These are phyloP conservation scores for Xylaria multiplex DNA, from an alignment of 2,329 filamentous ascomycete species.

Conservation along the genomic window DNA sequence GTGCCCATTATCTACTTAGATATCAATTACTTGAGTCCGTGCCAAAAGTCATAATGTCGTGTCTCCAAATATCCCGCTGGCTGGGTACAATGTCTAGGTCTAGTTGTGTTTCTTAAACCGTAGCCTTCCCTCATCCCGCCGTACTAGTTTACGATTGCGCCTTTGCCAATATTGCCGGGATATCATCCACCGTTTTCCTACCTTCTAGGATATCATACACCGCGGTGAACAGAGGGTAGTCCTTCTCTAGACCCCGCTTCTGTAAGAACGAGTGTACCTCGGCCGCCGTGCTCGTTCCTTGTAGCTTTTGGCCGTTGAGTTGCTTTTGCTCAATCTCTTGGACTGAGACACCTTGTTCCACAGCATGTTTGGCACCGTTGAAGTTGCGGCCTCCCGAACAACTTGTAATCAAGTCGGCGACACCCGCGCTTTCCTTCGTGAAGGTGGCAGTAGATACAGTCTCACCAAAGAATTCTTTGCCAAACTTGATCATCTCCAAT, in stretches of 20 bases:
- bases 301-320: slow-evolving; percentile 97
- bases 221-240: slow-evolving; percentile 93
- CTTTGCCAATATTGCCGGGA: slow-evolving; percentile 71
- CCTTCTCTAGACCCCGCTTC: slow-evolving; percentile 77
- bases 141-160: slow-evolving; percentile 38
- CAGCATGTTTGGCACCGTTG: slow-evolving; percentile 87
- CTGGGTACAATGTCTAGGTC: slow-evolving; percentile 24
- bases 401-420: slow-evolving; percentile 94
- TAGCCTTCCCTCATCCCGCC: not conserved
- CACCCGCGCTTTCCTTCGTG: slow-evolving; percentile 95
- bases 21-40: slow-evolving; percentile 13
- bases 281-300: slow-evolving; percentile 89
- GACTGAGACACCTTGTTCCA: slow-evolving; percentile 81
- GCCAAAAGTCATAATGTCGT: slow-evolving; percentile 26
- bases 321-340: slow-evolving; percentile 89
- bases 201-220: slow-evolving; percentile 85
- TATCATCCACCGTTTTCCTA: slow-evolving; percentile 79
- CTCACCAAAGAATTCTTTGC: slow-evolving; percentile 89
- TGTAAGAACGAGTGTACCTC: slow-evolving; percentile 93
- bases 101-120: slow-evolving; percentile 26
- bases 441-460: slow-evolving; percentile 86
- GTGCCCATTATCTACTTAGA: slow-evolving; percentile 8
- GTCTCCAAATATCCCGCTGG: slow-evolving; percentile 14
- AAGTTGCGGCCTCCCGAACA: slow-evolving; percentile 94
- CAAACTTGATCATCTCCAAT: slow-evolving; percentile 96